Evolutionary conservation across 768 basidiomycete species (phyloP), one percentile per base, ranked within the genome.

Genomic region (Termitomyces sp.): DNA sequence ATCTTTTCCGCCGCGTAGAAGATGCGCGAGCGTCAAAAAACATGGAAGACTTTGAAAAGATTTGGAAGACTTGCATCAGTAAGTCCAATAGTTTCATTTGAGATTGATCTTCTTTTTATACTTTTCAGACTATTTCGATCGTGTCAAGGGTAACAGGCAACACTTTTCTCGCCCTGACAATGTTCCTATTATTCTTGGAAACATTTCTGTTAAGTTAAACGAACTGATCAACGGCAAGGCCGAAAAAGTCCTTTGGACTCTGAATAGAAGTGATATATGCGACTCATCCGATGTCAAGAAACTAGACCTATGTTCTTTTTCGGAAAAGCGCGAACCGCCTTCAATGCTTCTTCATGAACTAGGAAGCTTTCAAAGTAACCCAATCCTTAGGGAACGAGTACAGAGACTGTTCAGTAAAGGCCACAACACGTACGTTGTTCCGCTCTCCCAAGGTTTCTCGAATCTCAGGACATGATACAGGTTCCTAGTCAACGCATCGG

Each of bases 401-500:
- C 22, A 38, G 18, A 6, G 20, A 12, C 38, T 56, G 7, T 56
- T 56, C 14, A 6, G n/a, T 3, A 48, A 14, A 20, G 47, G n/a
- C 0, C 46, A 42, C 4, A 43, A 56, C n/a, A 56, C 46, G 55
- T 56, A 18, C 4, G 47, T 56, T 3, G 10, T 20, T 16, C 1
- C n/a, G 5, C 1, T 14, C 13, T 18, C 7, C 13, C 20, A 30
- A 9, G 13, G 3, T 13, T 7, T 46, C 16, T 3, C 9, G 20
- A 18, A 20, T 0, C 18, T 42, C 14, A 46, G 9, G 12, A 20
- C 26, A 2, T 20, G 2, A 18, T 24, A 33, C 26, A 58, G 57
- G 22, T 58, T 58, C 4, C 24, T 53, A 7, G 57, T 58, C 28
- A 58, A 58, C 24, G 50, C 57, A 2, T 58, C 57, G 12, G 57